Evolutionary conservation across 2,329 filamentous ascomycete species (phyloP).

Genomic region (Shiraia bambusicola): DNA sequence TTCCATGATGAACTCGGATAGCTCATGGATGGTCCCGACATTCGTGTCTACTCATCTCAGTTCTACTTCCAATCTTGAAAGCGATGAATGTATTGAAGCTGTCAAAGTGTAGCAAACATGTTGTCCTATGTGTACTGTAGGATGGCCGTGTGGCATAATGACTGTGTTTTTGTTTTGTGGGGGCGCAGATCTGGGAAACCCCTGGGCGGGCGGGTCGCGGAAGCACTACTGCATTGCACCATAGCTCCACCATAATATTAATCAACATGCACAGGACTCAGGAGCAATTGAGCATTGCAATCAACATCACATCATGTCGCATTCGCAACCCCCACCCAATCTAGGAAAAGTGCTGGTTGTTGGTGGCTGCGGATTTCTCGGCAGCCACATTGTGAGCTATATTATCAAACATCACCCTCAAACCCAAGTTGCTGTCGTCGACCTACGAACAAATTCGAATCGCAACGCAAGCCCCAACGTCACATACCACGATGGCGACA

Average conservation of each 20-base stretch:
- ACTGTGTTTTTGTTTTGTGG: not conserved
- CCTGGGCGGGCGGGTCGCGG: not conserved
- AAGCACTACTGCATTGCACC: conserved; percentile 7
- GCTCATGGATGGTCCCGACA: too few relatives aligned
- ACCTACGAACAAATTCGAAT: conserved; percentile 48
- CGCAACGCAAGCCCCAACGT: conserved; percentile 45
- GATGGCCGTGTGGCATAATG: too few relatives aligned
- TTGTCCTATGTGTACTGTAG: too few relatives aligned
- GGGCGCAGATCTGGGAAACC: not conserved
- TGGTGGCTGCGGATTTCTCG: conserved; percentile 56
- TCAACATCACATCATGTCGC: conserved; percentile 19
- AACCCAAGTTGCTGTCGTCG: conserved; percentile 50
- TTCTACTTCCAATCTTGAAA: conserved; percentile 3
- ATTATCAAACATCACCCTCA: conserved; percentile 46
- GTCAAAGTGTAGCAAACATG: too few relatives aligned
- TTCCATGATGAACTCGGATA: not conserved
- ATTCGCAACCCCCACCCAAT: conserved; percentile 24
- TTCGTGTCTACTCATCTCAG: not conserved
- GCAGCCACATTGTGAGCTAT: conserved; percentile 53
- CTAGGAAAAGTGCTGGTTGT: conserved; percentile 52
- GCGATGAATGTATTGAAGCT: too few relatives aligned
- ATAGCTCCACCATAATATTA: not conserved
- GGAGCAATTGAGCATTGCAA: conserved; percentile 6
- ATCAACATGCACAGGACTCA: conserved; percentile 9
- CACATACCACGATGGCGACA: conserved; percentile 53